These are phyloP conservation scores for Candida maltosa DNA, from an alignment of 805 yeast species.

Conservation along the genomic window DNA sequence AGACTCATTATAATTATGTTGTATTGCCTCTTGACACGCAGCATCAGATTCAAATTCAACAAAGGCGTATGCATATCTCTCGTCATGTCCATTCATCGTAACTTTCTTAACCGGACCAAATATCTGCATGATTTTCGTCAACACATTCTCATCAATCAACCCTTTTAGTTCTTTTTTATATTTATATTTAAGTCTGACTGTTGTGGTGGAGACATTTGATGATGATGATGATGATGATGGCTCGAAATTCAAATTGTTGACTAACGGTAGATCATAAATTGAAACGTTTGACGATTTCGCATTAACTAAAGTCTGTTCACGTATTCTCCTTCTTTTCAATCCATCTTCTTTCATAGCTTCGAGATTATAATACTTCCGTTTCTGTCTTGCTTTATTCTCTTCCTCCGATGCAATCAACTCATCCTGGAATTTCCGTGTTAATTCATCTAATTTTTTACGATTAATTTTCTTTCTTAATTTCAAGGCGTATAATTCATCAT, in stretches of 20 bases:
- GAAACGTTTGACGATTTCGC: constrained; percentile 5
- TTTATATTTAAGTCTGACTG: constrained; percentile 47
- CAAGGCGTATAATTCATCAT: constrained; percentile 25
- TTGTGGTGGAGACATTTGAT: too few relatives aligned
- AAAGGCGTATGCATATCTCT: constrained; percentile 35
- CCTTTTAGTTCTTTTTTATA: constrained; percentile 32
- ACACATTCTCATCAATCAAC: constrained; percentile 26
- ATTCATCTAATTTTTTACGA: constrained; percentile 15
- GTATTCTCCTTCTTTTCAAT: constrained; percentile 16
- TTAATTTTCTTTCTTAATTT: constrained; percentile 10
- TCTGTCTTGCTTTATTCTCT: too few relatives aligned
- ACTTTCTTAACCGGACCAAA: constrained; percentile 38
- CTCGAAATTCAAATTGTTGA: background rate
- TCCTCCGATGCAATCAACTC: constrained; percentile 25
- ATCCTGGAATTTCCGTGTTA: constrained; percentile 23
- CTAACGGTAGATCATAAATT: constrained; percentile 8
- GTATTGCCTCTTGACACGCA: constrained; percentile 31
- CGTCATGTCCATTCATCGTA: constrained; percentile 8
- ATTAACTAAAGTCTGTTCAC: constrained; percentile 15
- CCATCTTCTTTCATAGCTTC: constrained; percentile 24
- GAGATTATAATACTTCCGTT: constrained; percentile 4
- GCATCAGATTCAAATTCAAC: constrained; percentile 26
- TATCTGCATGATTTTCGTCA: constrained; percentile 39
- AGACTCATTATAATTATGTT: constrained; percentile 42
- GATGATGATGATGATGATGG: background rate